A percentile compares a stretch with the other conserved stretches of the same genome.
Conservation (phyloP, 2,329 filamentous ascomycete species). For the Fusarium cyanostomum region DNA sequence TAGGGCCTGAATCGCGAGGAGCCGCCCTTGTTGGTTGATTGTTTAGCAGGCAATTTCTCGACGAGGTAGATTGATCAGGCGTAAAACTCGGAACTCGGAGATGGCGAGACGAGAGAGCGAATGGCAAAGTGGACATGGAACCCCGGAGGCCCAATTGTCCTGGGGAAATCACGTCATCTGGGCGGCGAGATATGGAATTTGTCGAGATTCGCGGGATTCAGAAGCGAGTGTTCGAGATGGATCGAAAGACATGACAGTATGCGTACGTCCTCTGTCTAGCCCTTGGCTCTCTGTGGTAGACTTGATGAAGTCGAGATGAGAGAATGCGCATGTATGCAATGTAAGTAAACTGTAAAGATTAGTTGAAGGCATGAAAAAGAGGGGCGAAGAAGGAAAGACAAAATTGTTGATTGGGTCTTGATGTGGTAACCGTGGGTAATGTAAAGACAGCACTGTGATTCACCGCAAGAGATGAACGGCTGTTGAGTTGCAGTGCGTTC, state of each 20-base stretch:
- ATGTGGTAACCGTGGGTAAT: conserved; percentile 14
- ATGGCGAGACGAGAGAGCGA: conserved; percentile 26
- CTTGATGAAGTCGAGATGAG: conserved; percentile 3
- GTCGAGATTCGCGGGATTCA: not conserved
- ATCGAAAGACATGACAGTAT: conserved; percentile 6
- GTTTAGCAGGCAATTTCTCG: conserved; percentile 2
- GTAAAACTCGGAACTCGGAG: conserved; percentile 29
- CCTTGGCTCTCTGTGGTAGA: conserved; percentile 21
- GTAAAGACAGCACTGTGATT: conserved; percentile 3
- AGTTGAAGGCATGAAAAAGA: conserved; percentile 15
- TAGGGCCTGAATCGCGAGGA: conserved; percentile 9
- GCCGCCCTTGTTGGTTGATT: conserved; percentile 2
- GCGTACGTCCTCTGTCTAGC: not conserved
- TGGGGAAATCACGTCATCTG: conserved; percentile 33
- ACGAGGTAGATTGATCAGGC: conserved; percentile 10
- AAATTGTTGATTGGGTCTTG: conserved; percentile 24
- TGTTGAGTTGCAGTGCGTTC: conserved; percentile 11
- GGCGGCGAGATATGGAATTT: not conserved
- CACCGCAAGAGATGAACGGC: not conserved
- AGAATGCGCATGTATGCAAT: conserved; percentile 9
- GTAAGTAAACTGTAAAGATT: conserved; percentile 10
- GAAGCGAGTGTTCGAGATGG: conserved; percentile 10
- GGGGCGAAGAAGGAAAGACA: conserved; percentile 13
- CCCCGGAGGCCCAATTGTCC: not conserved
- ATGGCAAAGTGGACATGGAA: conserved; percentile 18